Evolutionary conservation across 2,329 filamentous ascomycete genomes (phyloP), one percentile per base, ranked within the genome.

Genomic region (Calonectria hongkongensis): DNA sequence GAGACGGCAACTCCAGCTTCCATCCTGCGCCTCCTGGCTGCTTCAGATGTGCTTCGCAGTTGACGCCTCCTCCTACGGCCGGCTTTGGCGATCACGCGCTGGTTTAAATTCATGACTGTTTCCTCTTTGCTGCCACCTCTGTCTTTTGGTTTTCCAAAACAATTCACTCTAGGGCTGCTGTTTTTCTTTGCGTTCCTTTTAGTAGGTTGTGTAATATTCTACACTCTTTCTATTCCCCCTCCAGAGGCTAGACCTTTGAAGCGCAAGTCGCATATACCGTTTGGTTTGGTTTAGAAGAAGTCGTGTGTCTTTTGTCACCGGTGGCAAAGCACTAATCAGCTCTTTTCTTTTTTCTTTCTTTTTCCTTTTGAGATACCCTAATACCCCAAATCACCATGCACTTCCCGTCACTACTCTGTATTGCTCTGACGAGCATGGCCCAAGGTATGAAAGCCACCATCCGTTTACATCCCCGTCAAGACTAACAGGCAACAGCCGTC

Each of bases 371-470:
- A 74, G 41, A 79, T 77, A 76, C 68, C 50, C 74, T 45, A 43
- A 43, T 56, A 68, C 65, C 41, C 15, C 16, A 30, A 89, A 86
- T 51, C 54, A 76, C n/a, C 74, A 92, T 91, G 90, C 86, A 88
- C 73, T 87, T 89, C 84, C 83, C 86, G 74, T 84, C 86, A 73
- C 78, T 89, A 77, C 81, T 84, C 75, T 79, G 88, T 48, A 82
- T 88, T 74, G 85, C 88, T 78, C 83, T 91, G 62, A 76, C 87
- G 80, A 84, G 87, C 81, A 71, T 86, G 73, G 87, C 86, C 71
- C 85, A 87, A 79, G 87, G 87, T 88, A 85, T 48, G 84, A 25
- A 75, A 18, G 10, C 8, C 21, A 3, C 4, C 3, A 4, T 27
- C 45, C 7, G 5, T 15, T 18, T 8, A 47, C 1, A 8, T 15